Conservation (phyloP, 2,329 filamentous ascomycete species). For the Metarhizium rileyi region DNA sequence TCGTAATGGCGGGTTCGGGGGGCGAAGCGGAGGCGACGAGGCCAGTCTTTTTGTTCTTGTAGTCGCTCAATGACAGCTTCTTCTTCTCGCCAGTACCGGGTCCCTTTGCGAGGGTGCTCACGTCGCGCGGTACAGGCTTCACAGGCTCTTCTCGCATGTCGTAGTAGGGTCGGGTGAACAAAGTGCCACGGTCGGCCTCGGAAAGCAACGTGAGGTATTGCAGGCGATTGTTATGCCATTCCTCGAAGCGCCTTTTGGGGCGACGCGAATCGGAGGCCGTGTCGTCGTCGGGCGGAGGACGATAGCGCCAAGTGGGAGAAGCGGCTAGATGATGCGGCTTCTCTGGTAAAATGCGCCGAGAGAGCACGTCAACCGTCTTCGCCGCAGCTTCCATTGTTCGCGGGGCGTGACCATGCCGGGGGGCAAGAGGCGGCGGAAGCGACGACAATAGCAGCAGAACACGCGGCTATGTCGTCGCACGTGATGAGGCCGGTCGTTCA, state of each 20-base stretch:
- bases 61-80: constrained; percentile 50
- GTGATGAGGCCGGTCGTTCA: not conserved
- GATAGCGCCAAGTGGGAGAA: constrained; percentile 37
- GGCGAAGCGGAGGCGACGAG: constrained; percentile 25
- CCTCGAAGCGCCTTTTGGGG: constrained; percentile 28
- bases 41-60: constrained; percentile 42
- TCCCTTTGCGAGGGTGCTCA: constrained; percentile 28
- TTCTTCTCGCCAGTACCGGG: constrained; percentile 38
- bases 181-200: constrained; percentile 47
- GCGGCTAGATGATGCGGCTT: constrained; percentile 44
- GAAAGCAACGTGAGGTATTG: constrained; percentile 50
- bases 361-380: constrained; percentile 44
- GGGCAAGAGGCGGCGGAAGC: constrained; percentile 11
- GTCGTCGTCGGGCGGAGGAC: constrained; percentile 31
- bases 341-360: constrained; percentile 41
- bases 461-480: constrained; percentile 1
- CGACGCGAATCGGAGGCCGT: constrained; percentile 9
- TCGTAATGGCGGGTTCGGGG: constrained; percentile 22
- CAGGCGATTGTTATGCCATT: constrained; percentile 39
- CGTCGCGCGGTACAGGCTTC: constrained; percentile 26
- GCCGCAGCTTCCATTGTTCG: constrained; percentile 50
- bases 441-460: not conserved
- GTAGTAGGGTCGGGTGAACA: constrained; percentile 47
- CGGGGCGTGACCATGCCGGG: constrained; percentile 27
- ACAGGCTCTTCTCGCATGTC: constrained; percentile 45